Evolutionary conservation across 768 basidiomycete species (phyloP).

Genomic region (Boletus eberwhitei): DNA sequence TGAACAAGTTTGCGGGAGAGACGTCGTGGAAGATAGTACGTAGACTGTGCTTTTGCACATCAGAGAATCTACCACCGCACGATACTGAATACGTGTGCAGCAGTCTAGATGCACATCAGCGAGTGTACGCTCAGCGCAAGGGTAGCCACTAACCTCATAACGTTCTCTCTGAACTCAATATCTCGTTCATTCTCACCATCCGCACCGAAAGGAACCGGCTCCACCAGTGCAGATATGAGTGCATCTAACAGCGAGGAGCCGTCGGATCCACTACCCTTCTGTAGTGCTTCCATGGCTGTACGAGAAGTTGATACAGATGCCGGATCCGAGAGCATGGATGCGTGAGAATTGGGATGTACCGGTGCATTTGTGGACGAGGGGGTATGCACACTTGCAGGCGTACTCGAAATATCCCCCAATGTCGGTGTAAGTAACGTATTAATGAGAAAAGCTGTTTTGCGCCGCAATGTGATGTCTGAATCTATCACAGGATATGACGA

Average conservation of each 20-base stretch:
- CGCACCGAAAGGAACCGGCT: conserved; percentile 59
- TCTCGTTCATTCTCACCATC: conserved; percentile 68
- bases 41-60: conserved; percentile 31
- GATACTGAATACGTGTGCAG: conserved; percentile 49
- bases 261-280: conserved; percentile 29
- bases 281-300: conserved; percentile 48
- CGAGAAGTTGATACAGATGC: conserved; percentile 47
- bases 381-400: conserved; percentile 16
- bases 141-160: conserved; percentile 42
- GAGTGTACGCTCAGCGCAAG: not conserved
- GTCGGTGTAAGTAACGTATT: conserved; percentile 62
- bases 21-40: conserved; percentile 24
- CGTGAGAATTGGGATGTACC: conserved; percentile 73
- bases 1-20: conserved; percentile 22
- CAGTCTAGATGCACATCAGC: conserved; percentile 33
- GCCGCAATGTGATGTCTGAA: conserved; percentile 70
- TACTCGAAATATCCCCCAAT: conserved; percentile 7
- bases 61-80: conserved; percentile 36
- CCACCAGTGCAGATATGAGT: conserved; percentile 49
- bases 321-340: conserved; percentile 57
- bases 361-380: conserved; percentile 29
- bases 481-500: conserved; percentile 42
- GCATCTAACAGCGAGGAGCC: conserved; percentile 41
- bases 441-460: conserved; percentile 77
- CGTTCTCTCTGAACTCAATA: conserved; percentile 63